Base-by-base conservation (phyloP, 2,329 filamentous ascomycete genomes). In the Pseudogymnoascus pannorum region DNA sequence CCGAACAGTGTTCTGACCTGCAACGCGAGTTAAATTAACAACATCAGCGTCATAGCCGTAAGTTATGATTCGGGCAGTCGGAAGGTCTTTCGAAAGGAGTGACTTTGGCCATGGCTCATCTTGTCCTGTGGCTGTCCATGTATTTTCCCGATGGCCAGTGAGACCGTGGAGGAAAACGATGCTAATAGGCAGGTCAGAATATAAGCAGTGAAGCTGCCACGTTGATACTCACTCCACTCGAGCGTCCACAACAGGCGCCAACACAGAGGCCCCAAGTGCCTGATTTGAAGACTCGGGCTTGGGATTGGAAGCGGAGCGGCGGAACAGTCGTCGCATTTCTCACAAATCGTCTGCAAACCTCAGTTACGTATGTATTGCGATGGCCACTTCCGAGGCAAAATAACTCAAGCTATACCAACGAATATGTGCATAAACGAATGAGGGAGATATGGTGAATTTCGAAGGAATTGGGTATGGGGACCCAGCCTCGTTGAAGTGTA, bases 111-210 rank as follows among this genome's bases (percentile, higher is more conserved):
- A 77, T 2, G 74, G 72, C n/a, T 54, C 57, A 6, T 40, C 18
- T 14, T 66, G 65, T 2, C 67, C 68, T 0, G 65, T 36, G 5
- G 70, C 71, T 6, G 71, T 75, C 76, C 75, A 78, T 2, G 75
- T 76, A 2, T 60, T 68, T 4, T 74, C 70, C 1, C 75, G 72
- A 60, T 75, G 66, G 1, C 76, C 77, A 1, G 69, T 73, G 9
- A 78, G 65, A 4, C 76, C 76, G 44, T 78, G 76, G 24, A 78
- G 63, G 59, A 78, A 77, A 60, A 74, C 73, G 18, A 77, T 69
- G 48, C 65, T 69, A 33, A 20, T 14, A 61, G 44, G 20, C 33
- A 58, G 44, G 57, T 18, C 18, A 64, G 36, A 16, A 51, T 16
- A 51, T 51, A 6, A 16, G 5, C 14, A 29, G 4, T 29, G 44